A percentile compares a stretch with the other conserved stretches of the same genome.
These are phyloP conservation scores for Echites panduratus DNA, from an alignment of 257 asterid genomes.

Conservation along the genomic window DNA sequence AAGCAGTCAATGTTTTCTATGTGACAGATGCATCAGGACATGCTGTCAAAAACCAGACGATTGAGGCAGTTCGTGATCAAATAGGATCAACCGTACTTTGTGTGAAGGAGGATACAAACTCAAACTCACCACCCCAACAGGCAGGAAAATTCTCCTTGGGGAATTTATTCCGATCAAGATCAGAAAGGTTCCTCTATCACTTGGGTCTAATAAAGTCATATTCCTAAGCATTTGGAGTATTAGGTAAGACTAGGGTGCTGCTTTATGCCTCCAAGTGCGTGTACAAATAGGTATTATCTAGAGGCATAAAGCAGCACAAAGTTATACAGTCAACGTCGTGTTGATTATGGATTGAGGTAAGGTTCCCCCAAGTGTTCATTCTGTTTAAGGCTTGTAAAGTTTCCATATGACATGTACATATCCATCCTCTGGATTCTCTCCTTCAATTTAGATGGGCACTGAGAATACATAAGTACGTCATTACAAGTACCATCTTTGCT, in stretches of 20 bases:
- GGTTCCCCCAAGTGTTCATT: slow-evolving; percentile 4
- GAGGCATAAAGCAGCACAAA: slow-evolving; percentile 7
- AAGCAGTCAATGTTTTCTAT: slow-evolving; percentile 42
- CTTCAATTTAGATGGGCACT: slow-evolving; percentile 13
- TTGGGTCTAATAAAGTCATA: slow-evolving; percentile 36
- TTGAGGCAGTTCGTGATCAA: slow-evolving; percentile 42
- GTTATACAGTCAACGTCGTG: slow-evolving; percentile 15
- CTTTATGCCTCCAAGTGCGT: slow-evolving; percentile 16
- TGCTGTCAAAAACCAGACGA: slow-evolving; percentile 30
- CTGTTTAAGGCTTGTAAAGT: slow-evolving; percentile 15
- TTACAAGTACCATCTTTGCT: neutral
- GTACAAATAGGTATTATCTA: slow-evolving; percentile 10
- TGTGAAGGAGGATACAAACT: slow-evolving; percentile 36
- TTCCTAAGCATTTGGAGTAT: slow-evolving; percentile 13
- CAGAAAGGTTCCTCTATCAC: slow-evolving; percentile 37
- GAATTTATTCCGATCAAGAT: slow-evolving; percentile 34
- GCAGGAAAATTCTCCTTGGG: slow-evolving; percentile 32
- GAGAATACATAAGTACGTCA: slow-evolving; percentile 18
- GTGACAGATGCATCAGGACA: slow-evolving; percentile 44
- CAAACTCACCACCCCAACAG: slow-evolving; percentile 23
- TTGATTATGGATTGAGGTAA: slow-evolving; percentile 17
- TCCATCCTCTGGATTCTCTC: neutral
- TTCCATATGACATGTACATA: slow-evolving; percentile 15
- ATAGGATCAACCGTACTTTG: slow-evolving; percentile 36
- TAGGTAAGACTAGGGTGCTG: neutral